Base-by-base conservation (phyloP, 2,329 filamentous ascomycete species). In the Aspergillus ochraceoroseus region DNA sequence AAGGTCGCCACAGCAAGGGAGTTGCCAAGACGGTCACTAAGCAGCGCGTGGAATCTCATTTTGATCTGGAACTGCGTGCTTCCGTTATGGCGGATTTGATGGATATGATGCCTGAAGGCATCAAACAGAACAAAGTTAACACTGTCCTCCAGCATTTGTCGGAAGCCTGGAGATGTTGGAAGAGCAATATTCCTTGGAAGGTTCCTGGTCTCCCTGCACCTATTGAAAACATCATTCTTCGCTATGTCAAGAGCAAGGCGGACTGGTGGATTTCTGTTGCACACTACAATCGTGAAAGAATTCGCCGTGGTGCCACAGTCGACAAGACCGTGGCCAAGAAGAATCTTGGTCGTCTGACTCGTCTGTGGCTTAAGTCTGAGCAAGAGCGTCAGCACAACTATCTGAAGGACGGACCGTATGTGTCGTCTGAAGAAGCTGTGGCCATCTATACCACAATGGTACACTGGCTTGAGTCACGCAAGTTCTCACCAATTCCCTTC, bases 31-130 rank as follows among this genome's bases (percentile, higher is more conserved):
- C 92, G 0, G 92, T 98, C 23, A 98, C 92, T 3, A 98, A 98
- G 70, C 92, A 98, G 69, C 87, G 92, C 70, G 92, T 98, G 4
- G 92, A 98, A 62, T 96, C 92, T 15, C 94, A 98, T 63, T 98
- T 95, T 59, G 92, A 98, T 67, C 75, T 98, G 41, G 92, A 98
- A 67, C 80, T 98, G 35, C 87, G 92, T 58, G 94, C 94, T 11
- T 95, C 92, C 0, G 92, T 98, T 51, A 98, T 98, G 90, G 88
- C 90, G 30, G 92, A 98, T 67, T 73, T 98, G 35, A 95, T 95
- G 85, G 92, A 98, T 59, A 98, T 98, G 94, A 98, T 98, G 92
- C 92, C 92, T 0, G 94, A 98, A 63, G 92, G 92, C 52, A 96
- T 98, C 71, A 95, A 95, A 66, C 92, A 98, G 64, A 98, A 92